A percentile compares a stretch with the other conserved stretches of the same genome.
These are phyloP conservation scores for Lentinula lateritia DNA, from an alignment of 768 basidiomycete genomes.

Conservation along the genomic window DNA sequence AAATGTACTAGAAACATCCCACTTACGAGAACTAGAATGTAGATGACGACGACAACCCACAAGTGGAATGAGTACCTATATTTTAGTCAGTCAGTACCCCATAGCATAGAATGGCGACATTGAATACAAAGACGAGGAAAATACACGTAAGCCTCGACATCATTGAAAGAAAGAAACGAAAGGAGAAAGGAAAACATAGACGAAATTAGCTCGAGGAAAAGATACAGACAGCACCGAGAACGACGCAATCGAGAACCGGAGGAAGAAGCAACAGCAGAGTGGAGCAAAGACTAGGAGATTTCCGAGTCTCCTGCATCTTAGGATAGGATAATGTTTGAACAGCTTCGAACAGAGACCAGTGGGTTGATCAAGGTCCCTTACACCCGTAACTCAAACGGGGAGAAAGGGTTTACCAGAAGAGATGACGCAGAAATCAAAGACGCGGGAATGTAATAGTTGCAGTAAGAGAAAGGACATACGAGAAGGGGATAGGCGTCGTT, in stretches of 20 bases:
- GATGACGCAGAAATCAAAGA: background rate
- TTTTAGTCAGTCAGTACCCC: background rate
- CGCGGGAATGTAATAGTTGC: background rate
- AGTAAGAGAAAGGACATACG: slow-evolving; percentile 30
- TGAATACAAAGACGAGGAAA: background rate
- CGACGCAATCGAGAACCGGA: background rate
- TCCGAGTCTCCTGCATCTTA: background rate
- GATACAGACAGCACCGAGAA: background rate
- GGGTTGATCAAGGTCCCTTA: background rate
- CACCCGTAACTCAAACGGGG: background rate
- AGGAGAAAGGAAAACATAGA: background rate
- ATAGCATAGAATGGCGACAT: background rate
- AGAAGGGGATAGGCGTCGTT: slow-evolving; percentile 74
- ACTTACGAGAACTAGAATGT: slow-evolving; percentile 54
- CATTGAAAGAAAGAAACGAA: too few species aligned
- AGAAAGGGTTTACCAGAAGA: background rate
- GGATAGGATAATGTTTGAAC: too few species aligned
- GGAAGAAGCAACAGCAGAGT: background rate
- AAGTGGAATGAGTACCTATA: slow-evolving; percentile 62
- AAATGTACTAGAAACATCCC: background rate
- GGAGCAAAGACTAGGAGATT: background rate
- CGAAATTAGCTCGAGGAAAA: background rate
- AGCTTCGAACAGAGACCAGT: background rate
- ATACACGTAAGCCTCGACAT: background rate
- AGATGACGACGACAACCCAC: slow-evolving; percentile 59